Base-by-base conservation (phyloP, 495 filamentous ascomycete genomes). In the Pseudoneurospora amorphoporcata region DNA sequence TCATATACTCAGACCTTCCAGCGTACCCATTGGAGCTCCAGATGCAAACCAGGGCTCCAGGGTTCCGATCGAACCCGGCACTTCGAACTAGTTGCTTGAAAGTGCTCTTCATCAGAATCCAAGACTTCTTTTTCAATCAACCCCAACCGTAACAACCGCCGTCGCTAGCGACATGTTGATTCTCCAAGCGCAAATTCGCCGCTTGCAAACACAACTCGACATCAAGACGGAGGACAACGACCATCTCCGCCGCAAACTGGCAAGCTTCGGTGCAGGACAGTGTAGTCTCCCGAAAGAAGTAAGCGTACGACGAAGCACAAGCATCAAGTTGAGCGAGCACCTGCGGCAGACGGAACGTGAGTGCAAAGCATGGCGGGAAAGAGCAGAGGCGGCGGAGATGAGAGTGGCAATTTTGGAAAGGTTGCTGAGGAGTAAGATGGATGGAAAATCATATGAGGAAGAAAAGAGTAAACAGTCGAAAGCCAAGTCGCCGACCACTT, bases 321-420 rank as follows among this genome's bases (percentile, higher is more conserved):
- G 53, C 53, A 65, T 65, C 0, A 80, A 78, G 8, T 65, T 88
- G 47, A 80, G 80, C 45, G 82, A 85, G 71, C 80, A 84, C 73
- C 77, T 89, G 39, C 75, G 81, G 19, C 73, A 80, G 4, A 80
- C 82, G n/a, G 82, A 81, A 69, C 78, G 78, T 35, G 85, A 88
- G 68, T 75, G 80, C 47, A 72, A 77, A 39, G 77, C 79, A 69
- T 90, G 88, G 87, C 82, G 81, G 69, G 79, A 77, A 37, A 79
- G 85, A 69, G 87, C 87, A 1, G 82, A 87, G 76, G 75, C 78
- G 14, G 86, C 86, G 0, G 87, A 89, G 81, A 82, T 78, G 75
- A 79, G 81, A 35, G 76, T 87, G 0, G 72, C 76, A 10, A 74
- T 81, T 6, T 80, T 86, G 65, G 77, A 84, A 73, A 73, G 45